These are phyloP conservation scores for Spizellomyces sp. DNA, from an alignment of 192 early-diverging fungal genomes.

Conservation along the genomic window DNA sequence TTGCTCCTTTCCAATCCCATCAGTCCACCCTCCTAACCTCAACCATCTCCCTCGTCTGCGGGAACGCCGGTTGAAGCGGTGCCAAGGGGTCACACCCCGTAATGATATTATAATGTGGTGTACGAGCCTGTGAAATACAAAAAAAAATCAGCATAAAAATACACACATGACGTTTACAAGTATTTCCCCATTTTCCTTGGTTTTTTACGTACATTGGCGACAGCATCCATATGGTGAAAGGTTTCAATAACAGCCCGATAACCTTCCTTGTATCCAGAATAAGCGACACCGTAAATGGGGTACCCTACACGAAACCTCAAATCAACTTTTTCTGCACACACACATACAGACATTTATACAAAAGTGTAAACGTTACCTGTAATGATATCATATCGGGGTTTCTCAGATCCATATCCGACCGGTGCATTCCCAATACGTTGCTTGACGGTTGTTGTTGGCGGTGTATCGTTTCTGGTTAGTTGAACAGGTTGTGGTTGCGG, in stretches of 20 bases:
- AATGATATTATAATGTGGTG: constrained; percentile 44
- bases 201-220: constrained; percentile 36
- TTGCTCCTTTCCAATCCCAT: no score
- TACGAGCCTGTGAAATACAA: constrained; percentile 31
- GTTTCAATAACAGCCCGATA: constrained; percentile 40
- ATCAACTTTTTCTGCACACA: no score
- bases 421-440: not conserved
- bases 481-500: no score
- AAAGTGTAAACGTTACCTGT: no score
- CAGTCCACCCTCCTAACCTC: no score
- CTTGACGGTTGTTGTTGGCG: not conserved
- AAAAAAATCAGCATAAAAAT: not conserved
- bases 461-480: no score
- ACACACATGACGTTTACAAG: no score
- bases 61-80: not conserved
- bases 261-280: constrained; percentile 46
- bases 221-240: constrained; percentile 38
- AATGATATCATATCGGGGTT: constrained; percentile 41
- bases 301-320: constrained; percentile 11
- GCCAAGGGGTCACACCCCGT: constrained; percentile 26
- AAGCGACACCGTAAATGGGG: constrained; percentile 30
- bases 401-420: constrained; percentile 15
- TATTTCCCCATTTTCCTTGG: not conserved
- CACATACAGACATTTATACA: no score
- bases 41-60: constrained; percentile 12